Evolutionary conservation across 2,329 filamentous ascomycete species (phyloP), one percentile per base, ranked within the genome.

Genomic region (Exophiala sp.): DNA sequence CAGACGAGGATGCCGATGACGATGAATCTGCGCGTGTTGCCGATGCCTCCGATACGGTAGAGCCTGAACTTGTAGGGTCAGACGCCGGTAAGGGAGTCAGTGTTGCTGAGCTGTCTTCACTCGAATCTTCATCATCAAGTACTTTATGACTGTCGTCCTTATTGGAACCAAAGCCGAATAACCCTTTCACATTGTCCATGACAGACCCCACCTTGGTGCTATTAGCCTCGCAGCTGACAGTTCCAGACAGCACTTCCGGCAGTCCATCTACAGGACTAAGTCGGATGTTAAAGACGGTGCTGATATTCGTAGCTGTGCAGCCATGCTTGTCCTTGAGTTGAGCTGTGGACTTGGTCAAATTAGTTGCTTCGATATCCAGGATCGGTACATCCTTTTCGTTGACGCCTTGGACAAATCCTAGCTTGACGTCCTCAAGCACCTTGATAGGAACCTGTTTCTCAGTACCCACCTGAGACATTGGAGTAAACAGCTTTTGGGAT

Each of bases 131-230:
- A 18, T 80, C 80, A 45, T 86, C 87, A 55, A 82, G 80, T 33
- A 96, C 67, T 6, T 81, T 79, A 72, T 96, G 88, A 52, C 92
- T 88, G 32, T 62, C 62, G 59, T 88, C 87, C 73, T 95, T 95
- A 74, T 89, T 90, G 66, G 88, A 88, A 21, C 92, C 94, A 68
- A 97, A 91, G 5, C 94, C 94, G 67, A 99, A 95, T 59, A 96
- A 82, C 61, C 91, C 95, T 79, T 99, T 99, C 62, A 97, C 89
- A 40, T 90, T 91, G 66, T 96, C 92, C 44, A 96, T 88, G 45
- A 97, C 82, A 47, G 87, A 85, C 60, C 88, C 89, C 69, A 91
- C 89, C 71, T 83, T 83, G 43, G 85, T 84, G 7, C 73, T 70
- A 48, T 95, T 88, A 21, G 87, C 82, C 68, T 95, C 89, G 66